Base-by-base conservation (phyloP, 495 filamentous ascomycete genomes). In the Evernia prunastri region DNA sequence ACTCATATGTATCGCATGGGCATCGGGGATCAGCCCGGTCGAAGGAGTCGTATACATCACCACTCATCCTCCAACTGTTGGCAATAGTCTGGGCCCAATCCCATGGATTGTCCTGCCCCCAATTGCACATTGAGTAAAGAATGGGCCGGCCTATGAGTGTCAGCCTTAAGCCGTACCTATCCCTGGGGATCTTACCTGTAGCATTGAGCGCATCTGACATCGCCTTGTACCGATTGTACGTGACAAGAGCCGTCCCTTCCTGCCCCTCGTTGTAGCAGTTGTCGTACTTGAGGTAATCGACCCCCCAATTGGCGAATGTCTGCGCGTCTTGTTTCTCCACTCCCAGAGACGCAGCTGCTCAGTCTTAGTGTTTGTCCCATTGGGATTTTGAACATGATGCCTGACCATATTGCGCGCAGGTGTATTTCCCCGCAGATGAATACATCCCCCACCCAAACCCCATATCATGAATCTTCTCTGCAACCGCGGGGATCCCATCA, bases 231-330 rank as follows among this genome's bases (percentile, higher is more conserved):
- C 84, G 77, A 37, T 78, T 68, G 56, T 75, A 79, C n/a, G 76
- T 77, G 37, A 83, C 67, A 64, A 74, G 65, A 33, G 74, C 74
- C 33, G 77, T 82, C 39, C 82, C 79, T 39, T 73, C 76, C 70
- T 82, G 72, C 15, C 79, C 79, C 66, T 79, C 71, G 59, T 83
- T 82, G 72, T 79, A 80, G 76, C 88, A 90, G 74, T 89, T 90
- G 72, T 91, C 88, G 66, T 90, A 89, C 70, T 90, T 89, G 29
- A 87, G 72, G 66, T 87, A 80, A 68, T 78, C 62, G 23, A 88
- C 81, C 0, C 82, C 86, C 87, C 87, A 90, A 29, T 75, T 74
- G 0, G 84, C 84, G 67, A 82, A 87, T 6, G 82, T 80, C 23
- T 76, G 58, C 0, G 86, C 88, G 73, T 90, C 88, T 11, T 81